These are phyloP conservation scores for Chrysopogon serrulatus DNA, from an alignment of 176 grass and related monocot genomes.

Conservation along the genomic window DNA sequence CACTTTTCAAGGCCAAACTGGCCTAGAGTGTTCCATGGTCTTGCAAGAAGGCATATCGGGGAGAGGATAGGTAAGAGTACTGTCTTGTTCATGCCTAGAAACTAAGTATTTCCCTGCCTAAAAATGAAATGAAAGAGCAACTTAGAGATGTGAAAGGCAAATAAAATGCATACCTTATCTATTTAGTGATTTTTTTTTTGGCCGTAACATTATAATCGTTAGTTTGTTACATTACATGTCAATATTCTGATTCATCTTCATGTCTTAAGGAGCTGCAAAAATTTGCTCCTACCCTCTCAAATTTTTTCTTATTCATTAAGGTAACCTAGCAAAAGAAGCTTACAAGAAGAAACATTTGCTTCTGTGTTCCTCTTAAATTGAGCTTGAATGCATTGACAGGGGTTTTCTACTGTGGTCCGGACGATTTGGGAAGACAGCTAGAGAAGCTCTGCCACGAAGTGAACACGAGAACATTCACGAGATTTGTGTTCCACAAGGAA, in stretches of 20 bases:
- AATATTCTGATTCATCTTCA: not conserved
- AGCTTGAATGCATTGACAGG: conserved; percentile 24
- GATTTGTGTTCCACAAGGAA: conserved; percentile 65
- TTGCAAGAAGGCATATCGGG: conserved; percentile 52
- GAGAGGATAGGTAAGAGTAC: conserved; percentile 55
- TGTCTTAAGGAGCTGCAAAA: not conserved
- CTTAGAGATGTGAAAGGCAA: not conserved
- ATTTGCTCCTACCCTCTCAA: not conserved
- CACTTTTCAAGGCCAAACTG: conserved; percentile 69
- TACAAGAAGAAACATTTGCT: not conserved
- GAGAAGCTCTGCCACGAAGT: conserved; percentile 39
- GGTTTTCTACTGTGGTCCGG: conserved; percentile 56
- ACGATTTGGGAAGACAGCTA: conserved; percentile 38
- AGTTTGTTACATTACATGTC: too few species aligned
- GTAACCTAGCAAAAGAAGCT: not conserved
- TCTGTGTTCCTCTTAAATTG: not conserved
- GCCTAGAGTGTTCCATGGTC: conserved; percentile 48
- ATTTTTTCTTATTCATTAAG: not conserved
- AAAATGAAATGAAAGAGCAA: not conserved
- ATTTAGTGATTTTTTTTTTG: not conserved
- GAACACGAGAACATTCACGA: conserved; percentile 28
- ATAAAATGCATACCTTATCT: not conserved
- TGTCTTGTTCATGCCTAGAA: not conserved
- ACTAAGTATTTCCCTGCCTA: not conserved
- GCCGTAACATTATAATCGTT: too few species aligned